These are phyloP conservation scores for Fusarium dimerum DNA, from an alignment of 2,329 filamentous ascomycete species.

Conservation along the genomic window DNA sequence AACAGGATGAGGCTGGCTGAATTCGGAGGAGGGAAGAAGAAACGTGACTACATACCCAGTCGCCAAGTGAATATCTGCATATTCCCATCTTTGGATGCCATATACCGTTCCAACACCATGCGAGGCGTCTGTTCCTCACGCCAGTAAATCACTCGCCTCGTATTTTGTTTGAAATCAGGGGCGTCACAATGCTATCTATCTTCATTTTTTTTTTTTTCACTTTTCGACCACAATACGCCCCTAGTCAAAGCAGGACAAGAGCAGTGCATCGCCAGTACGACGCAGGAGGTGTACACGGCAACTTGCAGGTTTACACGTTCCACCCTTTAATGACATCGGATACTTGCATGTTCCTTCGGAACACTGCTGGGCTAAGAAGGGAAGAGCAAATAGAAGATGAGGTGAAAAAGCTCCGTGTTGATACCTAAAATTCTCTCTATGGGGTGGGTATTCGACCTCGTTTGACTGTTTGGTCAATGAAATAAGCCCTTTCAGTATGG, in stretches of 20 bases:
- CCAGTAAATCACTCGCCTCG: background rate
- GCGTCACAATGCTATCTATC: constrained; percentile 10
- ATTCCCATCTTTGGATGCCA: background rate
- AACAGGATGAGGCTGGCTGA: constrained; percentile 14
- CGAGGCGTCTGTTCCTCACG: too few relatives aligned
- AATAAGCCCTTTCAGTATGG: too few relatives aligned
- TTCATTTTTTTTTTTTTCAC: too few relatives aligned
- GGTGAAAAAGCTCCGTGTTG: too few relatives aligned
- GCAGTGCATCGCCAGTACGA: constrained; percentile 20
- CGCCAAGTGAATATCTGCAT: background rate
- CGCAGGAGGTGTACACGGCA: constrained; percentile 14
- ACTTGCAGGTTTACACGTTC: constrained; percentile 12
- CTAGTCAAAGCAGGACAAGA: constrained; percentile 5
- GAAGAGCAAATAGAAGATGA: too few relatives aligned
- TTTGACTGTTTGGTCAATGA: too few relatives aligned
- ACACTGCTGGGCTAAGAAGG: constrained; percentile 11
- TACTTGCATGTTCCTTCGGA: constrained; percentile 21
- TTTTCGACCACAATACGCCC: constrained; percentile 8
- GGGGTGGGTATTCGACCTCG: too few relatives aligned
- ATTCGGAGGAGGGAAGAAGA: too few relatives aligned
- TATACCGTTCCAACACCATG: too few relatives aligned
- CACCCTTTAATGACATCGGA: constrained; percentile 29
- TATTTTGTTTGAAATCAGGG: constrained; percentile 16
- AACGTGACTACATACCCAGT: background rate
- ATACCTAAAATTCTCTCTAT: too few relatives aligned